Conservation (phyloP, 1,139 yeast genomes). For the Nakaseomyces bracarensis region DNA sequence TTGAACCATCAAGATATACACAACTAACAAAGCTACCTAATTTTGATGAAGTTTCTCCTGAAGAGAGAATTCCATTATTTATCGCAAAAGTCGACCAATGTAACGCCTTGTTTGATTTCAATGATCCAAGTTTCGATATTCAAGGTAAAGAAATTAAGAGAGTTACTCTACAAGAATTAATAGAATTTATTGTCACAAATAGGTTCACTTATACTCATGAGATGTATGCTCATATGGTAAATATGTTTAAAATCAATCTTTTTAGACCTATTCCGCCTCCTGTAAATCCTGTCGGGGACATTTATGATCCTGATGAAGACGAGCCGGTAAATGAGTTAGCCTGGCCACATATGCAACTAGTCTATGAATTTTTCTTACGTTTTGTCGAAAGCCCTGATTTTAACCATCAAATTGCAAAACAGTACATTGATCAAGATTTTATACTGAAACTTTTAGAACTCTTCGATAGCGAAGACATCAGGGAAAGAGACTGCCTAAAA, state of each 20-base stretch:
- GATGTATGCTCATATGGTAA: conserved; percentile 80
- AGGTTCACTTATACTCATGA: conserved; percentile 82
- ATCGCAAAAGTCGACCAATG: conserved; percentile 89
- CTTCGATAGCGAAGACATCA: conserved; percentile 92
- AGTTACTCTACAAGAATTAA: conserved; percentile 76
- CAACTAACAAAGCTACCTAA: conserved; percentile 77
- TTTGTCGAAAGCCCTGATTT: conserved; percentile 94
- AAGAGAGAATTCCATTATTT: conserved; percentile 74
- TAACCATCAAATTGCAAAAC: conserved; percentile 87
- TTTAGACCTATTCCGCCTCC: conserved; percentile 98
- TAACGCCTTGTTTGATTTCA: conserved; percentile 85
- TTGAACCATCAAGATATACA: conserved; percentile 70
- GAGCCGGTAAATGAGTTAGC: conserved; percentile 95
- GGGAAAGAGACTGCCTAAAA: conserved; percentile 90
- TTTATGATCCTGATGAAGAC: conserved; percentile 97
- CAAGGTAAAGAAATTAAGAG: conserved; percentile 90
- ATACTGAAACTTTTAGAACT: conserved; percentile 72
- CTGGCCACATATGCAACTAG: conserved; percentile 99
- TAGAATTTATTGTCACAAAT: conserved; percentile 75
- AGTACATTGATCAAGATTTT: conserved; percentile 85
- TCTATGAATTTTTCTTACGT: conserved; percentile 85
- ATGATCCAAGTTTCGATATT: conserved; percentile 85
- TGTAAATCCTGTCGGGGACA: conserved; percentile 91
- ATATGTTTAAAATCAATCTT: conserved; percentile 80
- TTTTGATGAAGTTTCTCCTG: conserved; percentile 85